These are phyloP conservation scores for Kazachstania sp. DNA, from an alignment of 1,139 yeast genomes.

Conservation along the genomic window DNA sequence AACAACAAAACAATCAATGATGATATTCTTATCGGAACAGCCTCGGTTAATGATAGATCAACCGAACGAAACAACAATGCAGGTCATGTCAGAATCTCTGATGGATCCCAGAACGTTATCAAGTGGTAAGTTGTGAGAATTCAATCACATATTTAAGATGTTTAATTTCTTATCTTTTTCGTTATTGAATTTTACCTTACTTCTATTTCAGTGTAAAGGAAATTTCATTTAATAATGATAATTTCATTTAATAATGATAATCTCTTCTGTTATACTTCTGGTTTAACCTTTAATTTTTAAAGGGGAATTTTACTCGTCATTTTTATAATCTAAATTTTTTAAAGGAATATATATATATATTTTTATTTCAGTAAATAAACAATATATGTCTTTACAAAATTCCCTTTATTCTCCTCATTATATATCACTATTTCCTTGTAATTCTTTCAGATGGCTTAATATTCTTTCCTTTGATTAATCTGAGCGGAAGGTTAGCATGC, in stretches of 20 bases:
- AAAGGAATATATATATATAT: too few species aligned
- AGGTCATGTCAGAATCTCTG: background rate
- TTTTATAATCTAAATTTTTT: too few species aligned
- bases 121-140: background rate
- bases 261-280: too few species aligned
- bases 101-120: background rate
- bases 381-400: too few species aligned
- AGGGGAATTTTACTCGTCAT: too few species aligned
- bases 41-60: background rate
- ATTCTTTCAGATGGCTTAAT: background rate
- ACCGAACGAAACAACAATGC: background rate
- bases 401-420: background rate
- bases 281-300: too few species aligned
- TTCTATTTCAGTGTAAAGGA: too few species aligned
- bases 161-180: background rate
- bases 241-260: too few species aligned
- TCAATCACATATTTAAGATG: background rate
- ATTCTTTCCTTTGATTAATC: background rate
- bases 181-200: background rate
- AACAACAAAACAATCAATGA: background rate
- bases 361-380: too few species aligned
- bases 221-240: too few species aligned
- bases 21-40: background rate
- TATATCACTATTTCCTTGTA: background rate
- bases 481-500: conserved; percentile 15